A percentile compares a stretch with the other conserved stretches of the same genome.
These are phyloP conservation scores for Sutorius australiensis DNA, from an alignment of 768 basidiomycete species.

Conservation along the genomic window DNA sequence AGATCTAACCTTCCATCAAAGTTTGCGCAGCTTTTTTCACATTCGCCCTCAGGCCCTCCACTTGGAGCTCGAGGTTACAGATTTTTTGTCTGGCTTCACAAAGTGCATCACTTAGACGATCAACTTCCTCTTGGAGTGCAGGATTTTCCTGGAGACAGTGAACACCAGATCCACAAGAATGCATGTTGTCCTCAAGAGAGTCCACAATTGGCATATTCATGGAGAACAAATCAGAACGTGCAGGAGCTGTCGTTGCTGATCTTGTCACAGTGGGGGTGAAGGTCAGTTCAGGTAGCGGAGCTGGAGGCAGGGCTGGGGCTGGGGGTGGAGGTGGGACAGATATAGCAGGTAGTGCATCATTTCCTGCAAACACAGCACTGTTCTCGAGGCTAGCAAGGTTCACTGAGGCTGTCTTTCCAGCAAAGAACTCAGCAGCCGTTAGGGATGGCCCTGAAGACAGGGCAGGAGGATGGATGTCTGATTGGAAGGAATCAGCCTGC, in stretches of 20 bases:
- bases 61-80: slow-evolving; percentile 76
- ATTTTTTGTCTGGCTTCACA: slow-evolving; percentile 81
- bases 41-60: slow-evolving; percentile 71
- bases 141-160: slow-evolving; percentile 11
- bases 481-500: slow-evolving; percentile 92
- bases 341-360: slow-evolving; percentile 24
- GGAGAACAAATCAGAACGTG: slow-evolving; percentile 13
- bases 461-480: slow-evolving; percentile 94
- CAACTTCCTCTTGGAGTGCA: slow-evolving; percentile 54
- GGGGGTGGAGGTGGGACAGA: slow-evolving; percentile 25
- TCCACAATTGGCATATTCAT: not conserved
- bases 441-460: slow-evolving; percentile 77
- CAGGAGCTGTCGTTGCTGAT: slow-evolving; percentile 23
- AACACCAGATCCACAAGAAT: slow-evolving; percentile 9
- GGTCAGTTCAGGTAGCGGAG: slow-evolving; percentile 34
- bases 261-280: slow-evolving; percentile 31
- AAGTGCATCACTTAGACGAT: slow-evolving; percentile 57
- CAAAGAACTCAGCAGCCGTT: slow-evolving; percentile 81
- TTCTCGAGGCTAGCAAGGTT: slow-evolving; percentile 80
- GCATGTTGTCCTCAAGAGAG: slow-evolving; percentile 27
- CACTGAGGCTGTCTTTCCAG: slow-evolving; percentile 72
- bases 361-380: slow-evolving; percentile 43
- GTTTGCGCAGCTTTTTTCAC: slow-evolving; percentile 72
- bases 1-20: slow-evolving; percentile 35
- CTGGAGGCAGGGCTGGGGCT: slow-evolving; percentile 24